Conservation (phyloP, 345 rosid genomes). For the Euclidium syriacum region DNA sequence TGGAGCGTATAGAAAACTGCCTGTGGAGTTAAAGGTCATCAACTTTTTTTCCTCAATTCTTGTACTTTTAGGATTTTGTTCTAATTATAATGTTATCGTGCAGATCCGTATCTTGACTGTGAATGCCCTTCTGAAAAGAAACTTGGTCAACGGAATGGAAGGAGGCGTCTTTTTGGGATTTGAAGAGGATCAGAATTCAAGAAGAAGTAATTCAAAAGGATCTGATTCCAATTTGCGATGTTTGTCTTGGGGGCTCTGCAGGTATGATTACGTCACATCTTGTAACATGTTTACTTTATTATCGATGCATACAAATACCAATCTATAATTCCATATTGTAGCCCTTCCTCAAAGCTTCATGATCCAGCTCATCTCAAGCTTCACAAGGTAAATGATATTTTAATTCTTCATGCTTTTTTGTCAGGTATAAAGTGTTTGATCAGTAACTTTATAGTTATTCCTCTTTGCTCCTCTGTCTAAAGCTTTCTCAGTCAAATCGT, state of each 20-base stretch:
- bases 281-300: conserved; percentile 8
- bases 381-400: conserved; percentile 78
- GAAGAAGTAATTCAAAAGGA: conserved; percentile 33
- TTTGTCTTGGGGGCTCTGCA: conserved; percentile 92
- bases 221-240: conserved; percentile 90
- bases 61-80: not conserved
- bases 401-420: no score
- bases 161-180: conserved; percentile 70
- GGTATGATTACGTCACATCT: conserved; percentile 41
- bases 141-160: conserved; percentile 89
- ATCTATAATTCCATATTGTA: conserved; percentile 30
- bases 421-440: not conserved
- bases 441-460: not conserved
- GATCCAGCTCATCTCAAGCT: conserved; percentile 90
- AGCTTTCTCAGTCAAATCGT: no score
- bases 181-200: conserved; percentile 48
- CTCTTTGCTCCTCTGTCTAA: no score
- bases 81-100: conserved; percentile 1
- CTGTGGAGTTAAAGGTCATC: conserved; percentile 82
- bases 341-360: conserved; percentile 94
- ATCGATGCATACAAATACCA: conserved; percentile 24
- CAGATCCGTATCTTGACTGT: conserved; percentile 95
- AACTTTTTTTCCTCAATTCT: not conserved
- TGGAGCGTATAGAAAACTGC: conserved; percentile 89
- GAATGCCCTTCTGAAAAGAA: conserved; percentile 90